These are phyloP conservation scores for Sarocladium strictum DNA, from an alignment of 2,329 filamentous ascomycete species.

Conservation along the genomic window DNA sequence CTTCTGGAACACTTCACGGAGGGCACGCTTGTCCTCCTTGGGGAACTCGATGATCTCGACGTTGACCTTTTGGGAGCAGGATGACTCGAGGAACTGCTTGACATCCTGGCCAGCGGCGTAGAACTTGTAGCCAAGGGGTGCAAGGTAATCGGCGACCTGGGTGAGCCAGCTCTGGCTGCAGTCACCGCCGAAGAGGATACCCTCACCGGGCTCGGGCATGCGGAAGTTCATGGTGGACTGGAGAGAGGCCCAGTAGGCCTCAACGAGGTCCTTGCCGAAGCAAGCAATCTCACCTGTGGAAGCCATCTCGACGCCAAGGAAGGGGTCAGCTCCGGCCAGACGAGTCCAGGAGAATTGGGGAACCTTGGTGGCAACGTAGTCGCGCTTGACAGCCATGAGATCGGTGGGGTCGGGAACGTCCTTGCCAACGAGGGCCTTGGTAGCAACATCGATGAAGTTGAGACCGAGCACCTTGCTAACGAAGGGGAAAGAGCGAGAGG, in stretches of 20 bases:
- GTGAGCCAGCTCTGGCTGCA: conserved; percentile 64
- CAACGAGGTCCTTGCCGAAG: conserved; percentile 91
- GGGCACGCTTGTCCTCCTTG: conserved; percentile 88
- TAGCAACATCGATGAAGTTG: conserved; percentile 96
- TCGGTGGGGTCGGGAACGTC: conserved; percentile 80
- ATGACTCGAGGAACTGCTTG: conserved; percentile 75
- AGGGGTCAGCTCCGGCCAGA: conserved; percentile 92
- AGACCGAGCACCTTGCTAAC: conserved; percentile 93
- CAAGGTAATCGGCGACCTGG: conserved; percentile 77
- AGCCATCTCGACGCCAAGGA: conserved; percentile 96
- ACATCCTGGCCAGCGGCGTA: conserved; percentile 77
- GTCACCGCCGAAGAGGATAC: conserved; percentile 90
- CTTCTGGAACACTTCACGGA: conserved; percentile 93
- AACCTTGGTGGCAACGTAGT: conserved; percentile 95
- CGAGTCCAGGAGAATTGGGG: conserved; percentile 99
- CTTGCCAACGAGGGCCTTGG: conserved; percentile 81
- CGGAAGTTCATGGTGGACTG: conserved; percentile 99
- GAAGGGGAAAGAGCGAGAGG: conserved; percentile 96
- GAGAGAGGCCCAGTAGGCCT: conserved; percentile 95
- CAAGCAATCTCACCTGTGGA: conserved; percentile 97
- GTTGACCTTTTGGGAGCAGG: conserved; percentile 57
- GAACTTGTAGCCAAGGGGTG: conserved; percentile 89
- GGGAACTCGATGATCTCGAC: conserved; percentile 97
- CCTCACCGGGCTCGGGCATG: conserved; percentile 87
- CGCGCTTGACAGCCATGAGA: conserved; percentile 80